Evolutionary conservation across 352 stramenopile genomes (phyloP), one percentile per base, ranked within the genome.

Genomic region (Phytophthora palmivora): DNA sequence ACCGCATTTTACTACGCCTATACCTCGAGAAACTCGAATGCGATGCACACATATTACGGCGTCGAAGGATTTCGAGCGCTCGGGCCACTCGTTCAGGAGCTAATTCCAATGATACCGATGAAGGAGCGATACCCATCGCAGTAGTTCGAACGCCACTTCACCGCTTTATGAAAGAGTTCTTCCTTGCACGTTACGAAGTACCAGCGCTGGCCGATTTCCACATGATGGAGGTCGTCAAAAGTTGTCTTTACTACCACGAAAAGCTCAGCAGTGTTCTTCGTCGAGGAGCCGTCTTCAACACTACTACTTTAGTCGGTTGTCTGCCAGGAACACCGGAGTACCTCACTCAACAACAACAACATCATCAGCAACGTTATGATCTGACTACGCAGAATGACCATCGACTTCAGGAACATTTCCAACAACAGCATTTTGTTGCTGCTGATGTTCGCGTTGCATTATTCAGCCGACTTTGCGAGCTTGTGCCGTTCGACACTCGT

Each of bases 211-310:
- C 80, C 5, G 83, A 92, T 53, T 87, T 74, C 37, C 83, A 87
- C 66, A 72, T 92, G 68, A 78, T 92, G 63, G 80, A 92, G 65
- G 37, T 89, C 34, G 72, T 88, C 47, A 89, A 89, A 43, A 89
- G 78, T 36, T 71, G 67, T 11, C 52, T 88, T 6, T 87, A 75
- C 34, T 81, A 85, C 66, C 71, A 84, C 48, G 78, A 81, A 41
- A 60, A 70, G n/a, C 69, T 72, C 19, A 61, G 67, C 10, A 39
- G 50, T 30, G 16, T n/a, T 37, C 49, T 59, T 32, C 63, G 39
- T 18, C 43, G 51, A 56, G 44, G 44, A 19, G 44, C 57, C 6
- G 38, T 56, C 18, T 63, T 70, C 33, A 34, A 19, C n/a, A 36
- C 65, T 9, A 50, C 21, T 61, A 26, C 46, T 32, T 33, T 66